These are phyloP conservation scores for Lecanosticta acicola DNA, from an alignment of 2,329 filamentous ascomycete genomes.

Conservation along the genomic window DNA sequence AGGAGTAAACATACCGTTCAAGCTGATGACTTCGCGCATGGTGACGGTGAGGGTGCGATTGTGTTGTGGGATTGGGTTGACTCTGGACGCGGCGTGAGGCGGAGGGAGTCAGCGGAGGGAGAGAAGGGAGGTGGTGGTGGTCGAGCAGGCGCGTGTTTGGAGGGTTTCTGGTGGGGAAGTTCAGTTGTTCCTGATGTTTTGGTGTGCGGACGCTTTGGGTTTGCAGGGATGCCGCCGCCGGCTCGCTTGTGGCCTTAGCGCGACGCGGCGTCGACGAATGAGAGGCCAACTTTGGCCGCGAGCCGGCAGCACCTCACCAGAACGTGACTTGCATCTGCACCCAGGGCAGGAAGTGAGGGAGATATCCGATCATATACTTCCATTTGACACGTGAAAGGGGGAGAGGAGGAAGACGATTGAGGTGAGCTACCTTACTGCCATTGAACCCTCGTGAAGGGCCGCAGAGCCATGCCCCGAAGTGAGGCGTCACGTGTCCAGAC, in stretches of 20 bases:
- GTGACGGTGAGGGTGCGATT: conserved; percentile 40
- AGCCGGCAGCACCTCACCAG: background rate
- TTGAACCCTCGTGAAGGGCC: too few species aligned
- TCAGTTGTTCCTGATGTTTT: background rate
- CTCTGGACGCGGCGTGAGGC: conserved; percentile 13
- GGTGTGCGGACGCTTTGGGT: background rate
- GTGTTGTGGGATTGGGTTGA: conserved; percentile 11
- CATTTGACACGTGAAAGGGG: too few species aligned
- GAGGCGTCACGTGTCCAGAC: background rate
- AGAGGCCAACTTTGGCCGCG: background rate
- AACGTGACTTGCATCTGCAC: too few species aligned
- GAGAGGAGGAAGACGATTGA: too few species aligned
- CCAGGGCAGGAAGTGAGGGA: too few species aligned
- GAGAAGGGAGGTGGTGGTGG: conserved; percentile 7
- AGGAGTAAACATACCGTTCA: conserved; percentile 69
- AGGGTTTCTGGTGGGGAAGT: conserved; percentile 16
- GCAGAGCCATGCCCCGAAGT: background rate
- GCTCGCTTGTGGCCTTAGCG: background rate
- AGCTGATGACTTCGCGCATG: conserved; percentile 99
- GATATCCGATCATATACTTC: too few species aligned
- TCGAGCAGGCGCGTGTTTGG: conserved; percentile 8
- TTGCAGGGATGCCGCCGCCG: conserved; percentile 1
- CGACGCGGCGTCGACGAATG: conserved; percentile 1
- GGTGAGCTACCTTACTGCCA: too few species aligned
- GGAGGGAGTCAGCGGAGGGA: conserved; percentile 12